Base-by-base conservation (phyloP, 352 stramenopile genomes). In the Globisporangium paddicum region DNA sequence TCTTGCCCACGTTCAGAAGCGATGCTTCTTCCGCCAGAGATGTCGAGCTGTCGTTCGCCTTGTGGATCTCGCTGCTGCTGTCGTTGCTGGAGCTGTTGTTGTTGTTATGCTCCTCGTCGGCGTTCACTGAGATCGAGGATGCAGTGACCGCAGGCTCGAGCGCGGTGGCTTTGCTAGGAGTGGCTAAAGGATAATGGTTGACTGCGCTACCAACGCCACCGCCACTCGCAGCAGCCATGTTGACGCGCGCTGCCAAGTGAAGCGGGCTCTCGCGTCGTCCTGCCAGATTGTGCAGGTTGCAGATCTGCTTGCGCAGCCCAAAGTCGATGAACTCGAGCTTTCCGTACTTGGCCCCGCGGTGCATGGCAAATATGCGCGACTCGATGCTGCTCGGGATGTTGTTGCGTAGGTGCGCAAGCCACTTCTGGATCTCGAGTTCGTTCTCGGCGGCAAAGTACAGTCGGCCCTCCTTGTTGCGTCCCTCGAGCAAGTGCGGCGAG, bases 361-460 rank as follows among this genome's bases (percentile, higher is more conserved):
- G 85, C 80, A 94, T 92, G 16, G 82, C 80, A 58, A 90, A 93
- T 14, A 93, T 51, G 0, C 82, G 71, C n/a, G 77, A 81, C 51
- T 89, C 82, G 37, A 93, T 82, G 46, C 66, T 90, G 56, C 69
- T 88, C 3, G 82, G 80, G 25, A 88, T 83, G 26, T 67, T 86
- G 49, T 95, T 77, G 18, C 86, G 80, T 34, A 98, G 53, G 34
- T 93, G 75, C 0, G 86, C 82, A 11, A 98, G 71, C 91, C 93
- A 98, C 40, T 73, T 73, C 60, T 98, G 89, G 23, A 96, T 86
- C 58, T 97, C 86, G 37, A 95, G 61, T 40, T 97, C 89, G 35
- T 64, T 87, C 30, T 88, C 75, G 0, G 87, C 83, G 0, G 87
- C 80, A 47, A 97, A 97, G 57, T 95, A 94, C 9, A 97, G 62